Conservation (phyloP, 805 yeast genomes). For the Cyberlindnera nakhonratchasimensis region DNA sequence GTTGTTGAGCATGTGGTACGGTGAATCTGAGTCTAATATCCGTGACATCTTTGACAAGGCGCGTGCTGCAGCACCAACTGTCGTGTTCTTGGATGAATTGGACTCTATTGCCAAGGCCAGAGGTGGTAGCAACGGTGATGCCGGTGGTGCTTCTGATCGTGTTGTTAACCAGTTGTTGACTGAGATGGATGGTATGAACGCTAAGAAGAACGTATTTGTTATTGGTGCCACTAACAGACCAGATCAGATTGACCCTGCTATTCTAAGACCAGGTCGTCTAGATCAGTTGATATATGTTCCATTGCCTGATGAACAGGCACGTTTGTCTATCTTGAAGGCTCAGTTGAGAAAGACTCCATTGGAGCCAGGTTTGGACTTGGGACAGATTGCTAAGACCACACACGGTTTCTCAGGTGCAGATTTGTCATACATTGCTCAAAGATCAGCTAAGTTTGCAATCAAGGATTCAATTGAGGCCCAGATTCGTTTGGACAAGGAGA, state of each 20-base stretch:
- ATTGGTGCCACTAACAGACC: constrained; percentile 99
- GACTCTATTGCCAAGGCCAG: constrained; percentile 97
- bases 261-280: constrained; percentile 97
- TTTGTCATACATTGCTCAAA: constrained; percentile 93
- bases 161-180: constrained; percentile 94
- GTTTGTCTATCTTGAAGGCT: constrained; percentile 89
- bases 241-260: constrained; percentile 98
- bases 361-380: constrained; percentile 91
- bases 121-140: constrained; percentile 88
- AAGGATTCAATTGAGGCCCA: constrained; percentile 95
- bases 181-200: constrained; percentile 99
- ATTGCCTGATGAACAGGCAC: constrained; percentile 92
- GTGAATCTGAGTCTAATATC: constrained; percentile 96
- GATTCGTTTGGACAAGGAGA: constrained; percentile 41
- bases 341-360: constrained; percentile 98
- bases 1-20: constrained; percentile 97
- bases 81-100: constrained; percentile 95
- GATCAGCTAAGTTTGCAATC: constrained; percentile 98
- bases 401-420: constrained; percentile 99
- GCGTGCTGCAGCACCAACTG: constrained; percentile 99
- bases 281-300: constrained; percentile 99
- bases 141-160: constrained; percentile 96
- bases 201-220: constrained; percentile 97
- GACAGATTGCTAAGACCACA: constrained; percentile 89
- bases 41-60: constrained; percentile 98